These are phyloP conservation scores for Colletotrichum spaethianum DNA, from an alignment of 2,329 filamentous ascomycete species.

Conservation along the genomic window DNA sequence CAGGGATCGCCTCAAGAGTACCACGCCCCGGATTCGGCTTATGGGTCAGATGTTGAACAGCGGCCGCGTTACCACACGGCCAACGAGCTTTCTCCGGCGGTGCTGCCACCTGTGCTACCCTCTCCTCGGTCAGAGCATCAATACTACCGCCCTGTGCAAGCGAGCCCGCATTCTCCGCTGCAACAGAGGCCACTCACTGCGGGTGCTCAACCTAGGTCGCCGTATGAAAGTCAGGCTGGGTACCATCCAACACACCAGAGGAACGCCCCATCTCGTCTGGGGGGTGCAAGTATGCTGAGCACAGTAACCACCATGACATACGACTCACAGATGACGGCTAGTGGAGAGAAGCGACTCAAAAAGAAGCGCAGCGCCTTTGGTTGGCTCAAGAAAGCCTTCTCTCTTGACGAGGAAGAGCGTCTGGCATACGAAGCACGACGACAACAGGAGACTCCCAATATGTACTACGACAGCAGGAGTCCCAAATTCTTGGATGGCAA, in stretches of 20 bases:
- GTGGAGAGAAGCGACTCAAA: constrained; percentile 63
- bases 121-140: constrained; percentile 69
- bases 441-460: constrained; percentile 59
- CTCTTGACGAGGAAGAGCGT: constrained; percentile 74
- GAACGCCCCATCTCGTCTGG: constrained; percentile 67
- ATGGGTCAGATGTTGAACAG: constrained; percentile 63
- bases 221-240: constrained; percentile 44
- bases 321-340: constrained; percentile 52
- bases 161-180: constrained; percentile 74
- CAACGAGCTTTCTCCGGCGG: constrained; percentile 54
- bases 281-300: constrained; percentile 70
- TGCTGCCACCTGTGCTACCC: constrained; percentile 57
- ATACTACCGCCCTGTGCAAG: constrained; percentile 73
- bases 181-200: constrained; percentile 72
- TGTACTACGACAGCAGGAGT: constrained; percentile 65
- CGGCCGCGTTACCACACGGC: constrained; percentile 44
- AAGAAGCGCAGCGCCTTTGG: constrained; percentile 79
- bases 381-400: constrained; percentile 78
- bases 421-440: constrained; percentile 71
- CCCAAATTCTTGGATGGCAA: constrained; percentile 71
- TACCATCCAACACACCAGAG: constrained; percentile 58
- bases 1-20: constrained; percentile 25
- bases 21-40: constrained; percentile 60
- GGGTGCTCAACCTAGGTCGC: constrained; percentile 50
- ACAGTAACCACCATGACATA: constrained; percentile 65